Evolutionary conservation across 768 basidiomycete genomes (phyloP).

Genomic region (Astraeus odoratus): DNA sequence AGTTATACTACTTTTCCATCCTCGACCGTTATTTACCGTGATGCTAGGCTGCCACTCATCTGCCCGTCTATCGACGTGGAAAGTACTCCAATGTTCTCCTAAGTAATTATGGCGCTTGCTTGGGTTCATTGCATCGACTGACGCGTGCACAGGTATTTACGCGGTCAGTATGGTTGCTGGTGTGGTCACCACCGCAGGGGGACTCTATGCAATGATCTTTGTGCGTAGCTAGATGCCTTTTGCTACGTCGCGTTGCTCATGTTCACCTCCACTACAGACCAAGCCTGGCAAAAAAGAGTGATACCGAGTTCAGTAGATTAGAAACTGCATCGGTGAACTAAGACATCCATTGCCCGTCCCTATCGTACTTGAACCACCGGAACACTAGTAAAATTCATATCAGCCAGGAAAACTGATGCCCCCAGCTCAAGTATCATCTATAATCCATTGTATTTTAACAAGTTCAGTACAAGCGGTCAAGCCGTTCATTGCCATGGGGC

Average conservation of each 20-base stretch:
- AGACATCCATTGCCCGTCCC: background rate
- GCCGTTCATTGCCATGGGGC: constrained; percentile 60
- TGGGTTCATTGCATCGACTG: background rate
- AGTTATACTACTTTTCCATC: background rate
- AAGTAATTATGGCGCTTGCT: constrained; percentile 32
- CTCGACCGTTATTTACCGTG: constrained; percentile 5
- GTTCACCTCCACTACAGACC: constrained; percentile 11
- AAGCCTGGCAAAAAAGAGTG: constrained; percentile 24
- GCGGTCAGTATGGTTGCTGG: constrained; percentile 47
- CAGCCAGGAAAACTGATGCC: too few species aligned
- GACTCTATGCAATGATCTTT: constrained; percentile 39
- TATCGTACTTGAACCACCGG: background rate
- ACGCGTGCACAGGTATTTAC: constrained; percentile 43
- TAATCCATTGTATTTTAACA: too few species aligned
- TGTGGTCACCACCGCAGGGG: constrained; percentile 46
- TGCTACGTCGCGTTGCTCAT: background rate
- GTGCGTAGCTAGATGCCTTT: constrained; percentile 23
- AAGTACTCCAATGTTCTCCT: constrained; percentile 61
- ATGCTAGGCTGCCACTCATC: constrained; percentile 32
- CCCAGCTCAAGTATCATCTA: too few species aligned
- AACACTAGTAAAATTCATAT: background rate
- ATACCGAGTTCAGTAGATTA: background rate
- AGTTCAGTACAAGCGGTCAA: background rate
- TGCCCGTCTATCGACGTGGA: constrained; percentile 51
- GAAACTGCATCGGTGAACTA: background rate